phyloP scores from a whole-genome alignment of 306 rosid genomes.

The Vigna angularis region DNA sequence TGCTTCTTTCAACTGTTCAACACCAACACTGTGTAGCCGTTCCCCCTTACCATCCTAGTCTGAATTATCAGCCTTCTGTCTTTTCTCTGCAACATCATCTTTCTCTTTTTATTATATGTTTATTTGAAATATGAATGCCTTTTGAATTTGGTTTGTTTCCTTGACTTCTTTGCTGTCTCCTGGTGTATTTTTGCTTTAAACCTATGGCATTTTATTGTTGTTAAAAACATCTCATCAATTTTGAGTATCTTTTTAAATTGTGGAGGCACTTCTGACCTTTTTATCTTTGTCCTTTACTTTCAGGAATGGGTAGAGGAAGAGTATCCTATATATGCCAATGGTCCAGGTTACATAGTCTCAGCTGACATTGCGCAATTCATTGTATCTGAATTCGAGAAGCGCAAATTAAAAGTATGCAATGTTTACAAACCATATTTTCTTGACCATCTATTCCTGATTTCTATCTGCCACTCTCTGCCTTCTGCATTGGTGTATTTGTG shows the following conservation, averaged over 20 bases:
- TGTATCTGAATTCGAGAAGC: conserved; percentile 63
- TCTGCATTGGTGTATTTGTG: neutral
- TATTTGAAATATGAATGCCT: neutral
- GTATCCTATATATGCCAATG: conserved; percentile 82
- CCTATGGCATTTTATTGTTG: neutral
- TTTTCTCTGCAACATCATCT: neutral
- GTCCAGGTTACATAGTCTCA: conserved; percentile 73
- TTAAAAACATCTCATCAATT: neutral
- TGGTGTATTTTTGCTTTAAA: neutral
- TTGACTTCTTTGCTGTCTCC: neutral
- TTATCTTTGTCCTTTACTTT: neutral
- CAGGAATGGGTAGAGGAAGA: conserved; percentile 89
- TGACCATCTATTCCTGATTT: neutral
- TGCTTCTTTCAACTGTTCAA: neutral
- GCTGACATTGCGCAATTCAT: conserved; percentile 66
- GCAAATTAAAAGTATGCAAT: conserved; percentile 61
- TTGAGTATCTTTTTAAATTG: neutral
- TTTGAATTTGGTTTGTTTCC: neutral
- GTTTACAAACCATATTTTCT: conserved; percentile 24
- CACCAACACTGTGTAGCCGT: neutral
- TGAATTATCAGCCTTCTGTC: neutral
- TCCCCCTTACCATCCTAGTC: neutral
- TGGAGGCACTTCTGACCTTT: conserved; percentile 20
- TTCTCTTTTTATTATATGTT: neutral
- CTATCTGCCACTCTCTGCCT: neutral